phyloP scores from a whole-genome alignment of 345 rosid species.

The Euphorbia lathyris region DNA sequence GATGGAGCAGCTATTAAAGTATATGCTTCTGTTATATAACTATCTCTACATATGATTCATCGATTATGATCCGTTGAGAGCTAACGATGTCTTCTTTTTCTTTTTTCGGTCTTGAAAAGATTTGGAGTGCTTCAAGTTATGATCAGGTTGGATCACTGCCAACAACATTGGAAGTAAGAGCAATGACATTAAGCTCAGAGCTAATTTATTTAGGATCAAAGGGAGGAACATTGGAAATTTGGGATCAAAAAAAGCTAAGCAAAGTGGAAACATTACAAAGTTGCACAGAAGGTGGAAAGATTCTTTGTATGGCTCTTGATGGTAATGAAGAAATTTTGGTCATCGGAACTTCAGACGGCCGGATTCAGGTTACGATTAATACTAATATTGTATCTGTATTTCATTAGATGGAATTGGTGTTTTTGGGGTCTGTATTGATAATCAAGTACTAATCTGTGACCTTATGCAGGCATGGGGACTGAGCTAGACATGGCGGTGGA shows the following conservation, averaged over 20 bases:
- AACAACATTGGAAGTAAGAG: conserved; percentile 42
- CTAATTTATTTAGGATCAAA: conserved; percentile 61
- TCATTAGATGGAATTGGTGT: background rate
- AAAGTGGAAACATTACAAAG: conserved; percentile 47
- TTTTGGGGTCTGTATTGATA: background rate
- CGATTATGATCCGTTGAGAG: background rate
- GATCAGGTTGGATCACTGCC: conserved; percentile 43
- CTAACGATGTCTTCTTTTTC: conserved; percentile 9
- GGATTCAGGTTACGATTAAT: conserved; percentile 44
- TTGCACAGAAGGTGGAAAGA: conserved; percentile 33
- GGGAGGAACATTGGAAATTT: conserved; percentile 55
- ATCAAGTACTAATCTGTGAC: background rate
- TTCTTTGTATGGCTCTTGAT: conserved; percentile 51
- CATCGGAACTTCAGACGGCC: conserved; percentile 60
- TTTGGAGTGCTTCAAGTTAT: conserved; percentile 50
- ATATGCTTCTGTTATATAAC: background rate
- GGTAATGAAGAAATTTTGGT: conserved; percentile 48
- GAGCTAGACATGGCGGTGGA: conserved; percentile 31
- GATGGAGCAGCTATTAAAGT: conserved; percentile 68
- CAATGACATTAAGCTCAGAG: conserved; percentile 52
- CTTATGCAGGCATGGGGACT: conserved; percentile 61
- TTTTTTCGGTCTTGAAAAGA: conserved; percentile 27
- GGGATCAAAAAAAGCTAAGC: conserved; percentile 55
- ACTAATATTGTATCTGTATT: background rate
- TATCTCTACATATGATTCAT: background rate